Evolutionary conservation across 768 basidiomycete genomes (phyloP).

Genomic region (Mycena metata): DNA sequence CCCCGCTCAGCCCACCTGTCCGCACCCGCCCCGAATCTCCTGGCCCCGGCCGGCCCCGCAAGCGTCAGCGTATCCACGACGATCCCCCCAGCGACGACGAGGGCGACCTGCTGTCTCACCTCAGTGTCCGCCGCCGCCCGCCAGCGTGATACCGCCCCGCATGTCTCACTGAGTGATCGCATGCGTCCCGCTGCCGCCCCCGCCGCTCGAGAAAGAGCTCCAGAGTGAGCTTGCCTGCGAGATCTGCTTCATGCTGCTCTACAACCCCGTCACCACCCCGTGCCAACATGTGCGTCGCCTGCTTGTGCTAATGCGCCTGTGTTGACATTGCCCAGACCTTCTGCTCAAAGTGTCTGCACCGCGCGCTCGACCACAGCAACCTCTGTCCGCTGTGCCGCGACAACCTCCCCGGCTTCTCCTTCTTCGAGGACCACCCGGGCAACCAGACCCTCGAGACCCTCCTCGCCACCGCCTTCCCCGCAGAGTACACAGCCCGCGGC

Average conservation of each 20-base stretch:
- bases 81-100: slow-evolving; percentile 34
- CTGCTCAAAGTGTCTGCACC: slow-evolving; percentile 89
- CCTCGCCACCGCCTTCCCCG: slow-evolving; percentile 78
- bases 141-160: slow-evolving; percentile 36
- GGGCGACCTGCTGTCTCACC: slow-evolving; percentile 54
- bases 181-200: slow-evolving; percentile 26
- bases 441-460: slow-evolving; percentile 82
- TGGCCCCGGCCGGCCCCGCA: slow-evolving; percentile 32
- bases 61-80: slow-evolving; percentile 45
- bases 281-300: slow-evolving; percentile 87
- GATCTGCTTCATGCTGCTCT: slow-evolving; percentile 88
- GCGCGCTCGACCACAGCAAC: slow-evolving; percentile 87
- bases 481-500: slow-evolving; percentile 71
- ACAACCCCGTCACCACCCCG: slow-evolving; percentile 91
- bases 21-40: slow-evolving; percentile 23
- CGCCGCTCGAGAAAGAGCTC: slow-evolving; percentile 71
- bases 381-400: slow-evolving; percentile 91
- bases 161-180: slow-evolving; percentile 25
- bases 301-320: slow-evolving; percentile 21
- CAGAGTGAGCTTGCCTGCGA: slow-evolving; percentile 85
- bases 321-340: slow-evolving; percentile 73
- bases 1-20: slow-evolving; percentile 28
- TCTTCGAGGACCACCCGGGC: slow-evolving; percentile 83
- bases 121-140: slow-evolving; percentile 48
- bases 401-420: slow-evolving; percentile 78